phyloP scores from a whole-genome alignment of 1,284 basidiomycete species.

The Pseudozyma thailandica region DNA sequence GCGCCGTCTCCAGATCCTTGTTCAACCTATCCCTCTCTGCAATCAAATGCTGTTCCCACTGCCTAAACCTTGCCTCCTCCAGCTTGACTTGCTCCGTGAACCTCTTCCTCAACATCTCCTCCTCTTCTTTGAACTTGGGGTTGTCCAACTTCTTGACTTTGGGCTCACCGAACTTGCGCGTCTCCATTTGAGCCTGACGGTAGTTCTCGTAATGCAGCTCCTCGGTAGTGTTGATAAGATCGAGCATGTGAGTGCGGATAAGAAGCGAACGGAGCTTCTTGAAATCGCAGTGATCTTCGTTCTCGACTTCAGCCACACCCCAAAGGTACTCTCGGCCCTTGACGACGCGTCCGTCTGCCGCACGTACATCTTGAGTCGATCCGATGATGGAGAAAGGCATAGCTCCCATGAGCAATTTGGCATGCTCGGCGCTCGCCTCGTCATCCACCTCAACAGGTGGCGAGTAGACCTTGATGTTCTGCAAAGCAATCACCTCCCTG shows the following conservation, averaged over 20 bases:
- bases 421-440: constrained; percentile 86
- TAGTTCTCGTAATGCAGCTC: constrained; percentile 98
- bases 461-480: constrained; percentile 93
- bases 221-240: constrained; percentile 94
- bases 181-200: constrained; percentile 99
- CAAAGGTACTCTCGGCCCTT: constrained; percentile 99
- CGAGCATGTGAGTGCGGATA: constrained; percentile 98
- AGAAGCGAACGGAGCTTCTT: constrained; percentile 94
- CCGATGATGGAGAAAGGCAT: constrained; percentile 99
- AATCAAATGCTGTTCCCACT: constrained; percentile 96
- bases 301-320: constrained; percentile 98
- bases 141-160: constrained; percentile 99
- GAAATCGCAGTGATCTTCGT: constrained; percentile 99
- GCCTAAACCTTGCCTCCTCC: constrained; percentile 95
- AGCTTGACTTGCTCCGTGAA: constrained; percentile 99
- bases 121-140: constrained; percentile 99
- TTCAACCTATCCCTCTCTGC: constrained; percentile 68
- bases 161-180: constrained; percentile 97
- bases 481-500: constrained; percentile 87
- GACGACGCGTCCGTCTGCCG: constrained; percentile 87
- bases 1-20: constrained; percentile 67
- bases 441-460: constrained; percentile 94
- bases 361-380: constrained; percentile 91
- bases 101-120: constrained; percentile 92
- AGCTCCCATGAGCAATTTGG: constrained; percentile 80